Evolutionary conservation across 164 flowering plant species (phyloP), one percentile per base, ranked within the genome.

Genomic region (Euptelea pleiosperma): DNA sequence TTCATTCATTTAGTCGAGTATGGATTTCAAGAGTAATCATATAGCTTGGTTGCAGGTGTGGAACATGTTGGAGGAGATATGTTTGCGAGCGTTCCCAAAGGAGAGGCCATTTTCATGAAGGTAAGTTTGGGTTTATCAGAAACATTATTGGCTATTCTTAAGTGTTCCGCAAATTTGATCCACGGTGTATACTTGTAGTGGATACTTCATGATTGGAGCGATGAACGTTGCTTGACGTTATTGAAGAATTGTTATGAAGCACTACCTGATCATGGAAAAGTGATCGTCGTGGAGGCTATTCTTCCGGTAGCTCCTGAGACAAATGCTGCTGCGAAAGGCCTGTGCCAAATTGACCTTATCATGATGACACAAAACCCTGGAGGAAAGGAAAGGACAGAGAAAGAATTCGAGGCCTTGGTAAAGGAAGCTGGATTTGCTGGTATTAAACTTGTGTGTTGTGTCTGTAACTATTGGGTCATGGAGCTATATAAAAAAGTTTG

Each of bases 101-200:
- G 60, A 35, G 77, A 75, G 14, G 77, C 75, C 43, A 65, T 73
- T 43, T 73, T 76, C 60, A 65, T 73, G 65, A 77, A 73, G 77
- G 77, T 70, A 25, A 12, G 46, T 42, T 25, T 14, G 22, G 8
- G 35, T 52, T 30, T 5, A 15, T 10, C 1, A 37, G 41, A 37
- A 37, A 37, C n/a, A n/a, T n/a, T n/a, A n/a, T n/a, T n/a, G n/a
- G n/a, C n/a, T n/a, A n/a, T n/a, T n/a, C n/a, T n/a, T n/a, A n/a
- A n/a, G n/a, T n/a, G n/a, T n/a, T n/a, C n/a, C n/a, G n/a, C n/a
- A n/a, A n/a, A n/a, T n/a, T n/a, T n/a, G n/a, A n/a, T n/a, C n/a
- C n/a, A n/a, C n/a, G n/a, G n/a, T n/a, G n/a, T n/a, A 12, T 18
- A 51, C 6, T 43, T 59, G 28, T 37, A 65, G 70, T 55, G 55